Percentiles rank a stretch among this genome's conserved stretches.
Conservation (phyloP, 257 asterid genomes). For the Nicotiana knightiana region DNA sequence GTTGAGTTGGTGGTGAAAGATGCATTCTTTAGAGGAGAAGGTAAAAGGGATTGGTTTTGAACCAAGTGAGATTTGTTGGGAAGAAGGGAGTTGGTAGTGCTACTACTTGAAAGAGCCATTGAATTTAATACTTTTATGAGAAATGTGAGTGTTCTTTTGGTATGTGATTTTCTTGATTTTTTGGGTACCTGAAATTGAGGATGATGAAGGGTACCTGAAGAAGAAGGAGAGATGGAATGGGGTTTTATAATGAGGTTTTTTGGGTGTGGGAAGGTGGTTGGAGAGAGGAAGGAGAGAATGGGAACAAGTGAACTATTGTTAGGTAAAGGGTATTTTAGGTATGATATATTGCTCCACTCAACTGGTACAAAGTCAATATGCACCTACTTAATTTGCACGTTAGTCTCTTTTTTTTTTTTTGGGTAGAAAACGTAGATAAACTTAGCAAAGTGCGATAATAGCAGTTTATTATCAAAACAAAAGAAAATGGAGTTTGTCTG, state of each 20-base stretch:
- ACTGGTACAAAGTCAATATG: neutral
- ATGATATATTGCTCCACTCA: neutral
- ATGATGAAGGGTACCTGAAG: neutral
- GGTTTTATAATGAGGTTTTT: conserved; percentile 24
- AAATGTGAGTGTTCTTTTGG: neutral
- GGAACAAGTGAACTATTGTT: neutral
- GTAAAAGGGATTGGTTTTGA: conserved; percentile 13
- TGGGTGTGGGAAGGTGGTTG: conserved; percentile 12
- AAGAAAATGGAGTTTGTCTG: neutral
- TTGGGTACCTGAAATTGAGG: conserved; percentile 4
- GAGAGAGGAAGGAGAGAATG: conserved; percentile 1
- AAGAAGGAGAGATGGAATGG: conserved; percentile 2
- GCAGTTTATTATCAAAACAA: no score
- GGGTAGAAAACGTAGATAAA: no score
- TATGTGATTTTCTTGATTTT: neutral
- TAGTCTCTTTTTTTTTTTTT: neutral
- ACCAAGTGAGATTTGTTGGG: conserved; percentile 22
- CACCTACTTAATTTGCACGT: neutral
- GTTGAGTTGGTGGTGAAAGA: conserved; percentile 9
- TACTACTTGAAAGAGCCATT: conserved; percentile 29
- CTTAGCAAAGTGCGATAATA: no score
- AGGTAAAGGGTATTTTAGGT: conserved; percentile 12
- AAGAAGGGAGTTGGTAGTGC: conserved; percentile 35
- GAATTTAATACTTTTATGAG: neutral
- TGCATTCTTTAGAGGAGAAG: conserved; percentile 12